A percentile compares a stretch with the other conserved stretches of the same genome.
phyloP scores from a whole-genome alignment of 2,329 filamentous ascomycete species.

The Lecanoromycetidae sp. region DNA sequence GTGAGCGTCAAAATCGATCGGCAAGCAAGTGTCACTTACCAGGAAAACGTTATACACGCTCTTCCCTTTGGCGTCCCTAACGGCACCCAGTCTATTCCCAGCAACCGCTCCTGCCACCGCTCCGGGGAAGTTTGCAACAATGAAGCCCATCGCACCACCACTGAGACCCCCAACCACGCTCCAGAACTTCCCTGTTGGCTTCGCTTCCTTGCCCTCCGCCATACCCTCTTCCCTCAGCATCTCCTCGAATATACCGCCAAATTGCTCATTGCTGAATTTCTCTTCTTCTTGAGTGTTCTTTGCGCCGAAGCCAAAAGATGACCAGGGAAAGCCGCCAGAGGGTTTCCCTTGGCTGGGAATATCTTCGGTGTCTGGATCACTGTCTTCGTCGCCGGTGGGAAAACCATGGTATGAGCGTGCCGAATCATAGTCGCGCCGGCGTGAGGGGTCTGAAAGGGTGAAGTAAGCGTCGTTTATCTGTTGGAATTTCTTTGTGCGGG shows the following conservation, averaged over 20 bases:
- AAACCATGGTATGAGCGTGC: conserved; percentile 50
- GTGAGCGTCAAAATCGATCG: background rate
- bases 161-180: conserved; percentile 70
- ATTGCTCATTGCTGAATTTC: conserved; percentile 63
- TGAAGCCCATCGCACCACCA: conserved; percentile 86
- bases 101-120: conserved; percentile 82
- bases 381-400: conserved; percentile 31
- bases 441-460: conserved; percentile 65
- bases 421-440: conserved; percentile 74
- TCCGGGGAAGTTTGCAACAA: conserved; percentile 83
- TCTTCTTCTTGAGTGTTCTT: conserved; percentile 36
- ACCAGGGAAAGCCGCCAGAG: conserved; percentile 58
- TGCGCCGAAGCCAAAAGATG: conserved; percentile 50
- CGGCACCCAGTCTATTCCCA: conserved; percentile 79
- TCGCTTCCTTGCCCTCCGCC: conserved; percentile 53
- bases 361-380: conserved; percentile 37
- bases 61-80: conserved; percentile 84
- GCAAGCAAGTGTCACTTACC: conserved; percentile 21
- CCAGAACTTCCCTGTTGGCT: conserved; percentile 69
- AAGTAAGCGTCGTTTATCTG: conserved; percentile 89
- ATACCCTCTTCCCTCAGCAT: conserved; percentile 80
- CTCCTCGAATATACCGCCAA: conserved; percentile 77
- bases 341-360: conserved; percentile 28
- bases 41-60: conserved; percentile 86
- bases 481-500: conserved; percentile 80